A percentile compares a stretch with the other conserved stretches of the same genome.
These are phyloP conservation scores for Ploettnerulaceae sp. DNA, from an alignment of 2,329 filamentous ascomycete species.

Conservation along the genomic window DNA sequence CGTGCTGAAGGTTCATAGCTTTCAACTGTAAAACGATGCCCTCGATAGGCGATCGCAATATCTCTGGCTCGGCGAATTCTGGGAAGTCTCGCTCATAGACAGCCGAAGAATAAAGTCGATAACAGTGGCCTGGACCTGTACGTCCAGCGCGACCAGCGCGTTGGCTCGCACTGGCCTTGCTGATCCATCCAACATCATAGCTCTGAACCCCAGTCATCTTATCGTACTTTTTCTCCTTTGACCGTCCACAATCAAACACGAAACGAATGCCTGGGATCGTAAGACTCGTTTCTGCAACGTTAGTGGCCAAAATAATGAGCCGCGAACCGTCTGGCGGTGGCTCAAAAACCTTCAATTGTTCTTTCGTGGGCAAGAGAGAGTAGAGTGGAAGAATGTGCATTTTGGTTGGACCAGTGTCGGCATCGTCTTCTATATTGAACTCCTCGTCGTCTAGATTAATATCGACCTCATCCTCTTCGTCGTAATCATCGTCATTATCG, in stretches of 20 bases:
- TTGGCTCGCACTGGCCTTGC: slow-evolving; percentile 92
- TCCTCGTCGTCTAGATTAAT: slow-evolving; percentile 43
- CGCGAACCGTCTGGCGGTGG: slow-evolving; percentile 75
- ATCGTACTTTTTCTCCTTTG: slow-evolving; percentile 89
- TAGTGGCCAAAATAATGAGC: slow-evolving; percentile 86
- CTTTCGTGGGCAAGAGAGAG: slow-evolving; percentile 82
- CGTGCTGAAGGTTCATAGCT: slow-evolving; percentile 84
- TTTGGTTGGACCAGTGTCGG: slow-evolving; percentile 60
- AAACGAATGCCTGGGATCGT: slow-evolving; percentile 95
- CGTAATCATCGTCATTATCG: slow-evolving; percentile 49
- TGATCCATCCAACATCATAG: slow-evolving; percentile 94
- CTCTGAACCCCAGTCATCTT: slow-evolving; percentile 86
- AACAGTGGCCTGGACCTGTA: slow-evolving; percentile 94
- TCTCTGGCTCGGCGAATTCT: slow-evolving; percentile 82
- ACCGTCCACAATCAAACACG: slow-evolving; percentile 89
- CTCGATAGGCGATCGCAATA: slow-evolving; percentile 87
- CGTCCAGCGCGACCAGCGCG: slow-evolving; percentile 89
- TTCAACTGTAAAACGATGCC: slow-evolving; percentile 91
- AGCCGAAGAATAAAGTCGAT: slow-evolving; percentile 88
- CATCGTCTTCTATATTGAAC: slow-evolving; percentile 61
- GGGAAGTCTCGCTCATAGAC: slow-evolving; percentile 88
- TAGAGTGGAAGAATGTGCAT: slow-evolving; percentile 93
- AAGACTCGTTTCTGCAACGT: slow-evolving; percentile 94
- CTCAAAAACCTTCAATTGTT: slow-evolving; percentile 89
- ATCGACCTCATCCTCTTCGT: slow-evolving; percentile 56